Percentiles rank a stretch among this genome's conserved stretches.
Evolutionary conservation across 495 filamentous ascomycete genomes (phyloP).

Genomic region (Friedmanniomyces endolithicus): DNA sequence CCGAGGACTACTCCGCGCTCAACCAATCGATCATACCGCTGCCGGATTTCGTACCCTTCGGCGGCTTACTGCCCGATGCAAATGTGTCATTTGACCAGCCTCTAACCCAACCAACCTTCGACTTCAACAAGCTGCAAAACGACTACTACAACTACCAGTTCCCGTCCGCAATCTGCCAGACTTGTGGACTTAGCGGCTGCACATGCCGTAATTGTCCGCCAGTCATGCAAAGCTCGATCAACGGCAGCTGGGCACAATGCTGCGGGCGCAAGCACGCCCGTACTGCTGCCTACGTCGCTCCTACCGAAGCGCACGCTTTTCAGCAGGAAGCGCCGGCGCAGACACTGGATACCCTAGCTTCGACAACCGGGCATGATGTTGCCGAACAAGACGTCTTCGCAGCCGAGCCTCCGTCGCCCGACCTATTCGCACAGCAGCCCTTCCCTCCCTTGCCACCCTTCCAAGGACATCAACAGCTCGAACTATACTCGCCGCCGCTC

Average conservation of each 20-base stretch:
- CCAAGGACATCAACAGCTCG: background rate
- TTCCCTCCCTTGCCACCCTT: background rate
- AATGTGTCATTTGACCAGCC: background rate
- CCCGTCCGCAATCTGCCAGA: slow-evolving; percentile 19
- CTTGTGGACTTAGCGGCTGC: slow-evolving; percentile 19
- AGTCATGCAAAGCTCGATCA: slow-evolving; percentile 13
- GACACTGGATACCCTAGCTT: background rate
- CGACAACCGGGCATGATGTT: background rate
- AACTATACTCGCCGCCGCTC: background rate
- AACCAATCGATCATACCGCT: background rate
- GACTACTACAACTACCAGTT: slow-evolving; percentile 17
- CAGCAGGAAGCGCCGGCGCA: background rate
- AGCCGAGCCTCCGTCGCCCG: background rate
- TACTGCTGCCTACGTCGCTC: slow-evolving; percentile 1
- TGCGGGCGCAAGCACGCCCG: slow-evolving; percentile 16
- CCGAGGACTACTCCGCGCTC: background rate
- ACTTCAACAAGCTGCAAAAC: slow-evolving; percentile 9
- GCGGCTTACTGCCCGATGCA: background rate
- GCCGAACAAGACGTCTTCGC: background rate
- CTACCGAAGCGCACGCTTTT: background rate
- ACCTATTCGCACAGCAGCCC: background rate
- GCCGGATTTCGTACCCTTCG: background rate
- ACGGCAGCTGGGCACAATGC: slow-evolving; percentile 19
- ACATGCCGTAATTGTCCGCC: slow-evolving; percentile 19
- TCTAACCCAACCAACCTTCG: background rate